A percentile compares a stretch with the other conserved stretches of the same genome.
These are phyloP conservation scores for Withania somnifera DNA, from an alignment of 305 asterid genomes.

Conservation along the genomic window DNA sequence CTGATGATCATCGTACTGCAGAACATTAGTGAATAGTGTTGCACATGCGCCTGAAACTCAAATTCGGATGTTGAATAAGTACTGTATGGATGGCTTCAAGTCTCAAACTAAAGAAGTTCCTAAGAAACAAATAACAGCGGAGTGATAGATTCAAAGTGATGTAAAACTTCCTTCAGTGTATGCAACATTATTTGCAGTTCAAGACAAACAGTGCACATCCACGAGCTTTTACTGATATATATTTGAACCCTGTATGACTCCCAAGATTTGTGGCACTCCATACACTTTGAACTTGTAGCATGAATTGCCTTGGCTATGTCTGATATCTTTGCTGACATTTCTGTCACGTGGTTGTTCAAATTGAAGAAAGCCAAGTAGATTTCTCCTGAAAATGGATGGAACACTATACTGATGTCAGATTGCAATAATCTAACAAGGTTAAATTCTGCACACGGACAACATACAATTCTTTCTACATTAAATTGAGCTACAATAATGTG, in stretches of 20 bases:
- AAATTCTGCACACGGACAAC: not conserved
- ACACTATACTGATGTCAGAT: not conserved
- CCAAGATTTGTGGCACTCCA: slow-evolving; percentile 64
- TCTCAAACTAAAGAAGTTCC: too few relatives aligned
- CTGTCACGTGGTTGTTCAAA: slow-evolving; percentile 28
- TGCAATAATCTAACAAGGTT: not conserved
- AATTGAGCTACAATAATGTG: not conserved
- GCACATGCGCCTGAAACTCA: too few relatives aligned
- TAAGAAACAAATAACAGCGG: too few relatives aligned
- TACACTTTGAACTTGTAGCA: slow-evolving; percentile 27
- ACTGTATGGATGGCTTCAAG: too few relatives aligned
- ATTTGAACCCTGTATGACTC: slow-evolving; percentile 24
- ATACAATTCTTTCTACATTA: not conserved
- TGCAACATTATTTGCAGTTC: slow-evolving; percentile 26
- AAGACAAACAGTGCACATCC: slow-evolving; percentile 59
- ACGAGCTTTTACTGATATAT: slow-evolving; percentile 35
- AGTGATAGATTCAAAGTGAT: too few relatives aligned
- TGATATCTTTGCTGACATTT: slow-evolving; percentile 26
- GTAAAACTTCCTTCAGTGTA: not conserved
- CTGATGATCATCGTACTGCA: too few relatives aligned
- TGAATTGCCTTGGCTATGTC: slow-evolving; percentile 45
- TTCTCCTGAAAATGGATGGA: slow-evolving; percentile 37
- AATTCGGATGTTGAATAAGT: too few relatives aligned
- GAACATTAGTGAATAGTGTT: too few relatives aligned
- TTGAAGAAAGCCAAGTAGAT: slow-evolving; percentile 66